Evolutionary conservation across 2,329 filamentous ascomycete genomes (phyloP), one percentile per base, ranked within the genome.

Genomic region (Pseudogymnoascus sp.): DNA sequence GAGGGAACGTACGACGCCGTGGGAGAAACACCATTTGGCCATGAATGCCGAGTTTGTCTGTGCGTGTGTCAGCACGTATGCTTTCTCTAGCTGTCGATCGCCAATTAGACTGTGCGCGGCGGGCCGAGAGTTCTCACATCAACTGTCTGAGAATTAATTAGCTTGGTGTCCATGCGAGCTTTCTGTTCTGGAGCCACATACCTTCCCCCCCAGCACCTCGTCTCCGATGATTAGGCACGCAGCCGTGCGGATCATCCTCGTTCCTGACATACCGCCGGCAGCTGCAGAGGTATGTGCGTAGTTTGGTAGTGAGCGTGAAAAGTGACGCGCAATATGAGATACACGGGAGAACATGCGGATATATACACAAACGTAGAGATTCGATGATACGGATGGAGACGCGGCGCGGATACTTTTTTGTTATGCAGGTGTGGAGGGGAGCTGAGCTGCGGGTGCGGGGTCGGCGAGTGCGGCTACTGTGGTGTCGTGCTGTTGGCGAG

Each of bases 141-240:
- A 29, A 48, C 42, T 48, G 42, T 48, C 42, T 48, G 42, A n/a
- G 42, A 8, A 48, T 48, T 13, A 36, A 48, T 48, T 48, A 48
- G 42, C 42, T 48, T 48, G 42, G 7, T 48, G 15, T 12, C 29
- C 42, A 48, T 21, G 25, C 42, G 7, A 9, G 15, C 25, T 29
- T 12, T 13, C 7, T 48, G 25, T 48, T 15, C 25, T 48, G 7
- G 42, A 27, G 31, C 13, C 39, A 64, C 69, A 33, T 71, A 73
- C 73, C 74, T 97, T 97, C 69, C 94, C 93, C 21, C 92, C 92
- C 3, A 97, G 81, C 4, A 97, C 92, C 75, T 97, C 93, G 76
- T 97, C 93, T n/a, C 93, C 93, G 70, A 99, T 97, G 64, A 99
- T 92, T 66, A 97, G 77, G 74, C 91, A 96, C 62, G 89, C 93